A percentile compares a stretch with the other conserved stretches of the same genome.
Conservation (phyloP, 2,329 filamentous ascomycete genomes). For the Colletotrichum sp. region DNA sequence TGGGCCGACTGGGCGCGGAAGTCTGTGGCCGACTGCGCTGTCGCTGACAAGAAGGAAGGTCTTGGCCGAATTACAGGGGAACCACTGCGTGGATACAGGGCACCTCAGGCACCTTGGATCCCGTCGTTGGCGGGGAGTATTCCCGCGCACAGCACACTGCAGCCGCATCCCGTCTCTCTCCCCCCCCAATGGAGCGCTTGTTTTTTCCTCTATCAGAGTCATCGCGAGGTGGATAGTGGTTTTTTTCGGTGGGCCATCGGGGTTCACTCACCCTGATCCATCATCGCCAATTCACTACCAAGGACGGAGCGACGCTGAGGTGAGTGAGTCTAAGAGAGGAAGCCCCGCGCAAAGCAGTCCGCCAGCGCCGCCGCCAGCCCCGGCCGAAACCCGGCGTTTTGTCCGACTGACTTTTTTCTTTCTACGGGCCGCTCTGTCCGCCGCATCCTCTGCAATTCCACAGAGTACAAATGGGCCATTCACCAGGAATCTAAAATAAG, state of each 20-base stretch:
- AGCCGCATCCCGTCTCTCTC: not conserved
- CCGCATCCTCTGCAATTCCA: not conserved
- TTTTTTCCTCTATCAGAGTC: slow-evolving; percentile 9
- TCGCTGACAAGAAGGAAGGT: not conserved
- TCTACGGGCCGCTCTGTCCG: not conserved
- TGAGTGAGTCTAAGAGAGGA: not conserved
- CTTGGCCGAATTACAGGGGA: slow-evolving; percentile 7
- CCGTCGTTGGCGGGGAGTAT: not conserved
- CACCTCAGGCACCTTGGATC: not conserved
- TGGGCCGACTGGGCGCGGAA: not conserved
- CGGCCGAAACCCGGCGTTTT: slow-evolving; percentile 16
- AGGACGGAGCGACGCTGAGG: not conserved
- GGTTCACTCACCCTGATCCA: not conserved
- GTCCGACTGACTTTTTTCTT: not conserved
- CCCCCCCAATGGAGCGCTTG: slow-evolving; percentile 16
- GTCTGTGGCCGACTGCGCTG: not conserved
- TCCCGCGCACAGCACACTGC: not conserved
- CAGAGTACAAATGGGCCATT: not conserved
- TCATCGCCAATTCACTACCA: not conserved
- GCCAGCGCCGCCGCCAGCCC: not conserved
- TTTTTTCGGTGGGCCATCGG: slow-evolving; percentile 1
- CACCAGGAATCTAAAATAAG: not conserved
- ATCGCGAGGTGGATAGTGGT: not conserved
- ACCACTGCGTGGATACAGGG: not conserved
- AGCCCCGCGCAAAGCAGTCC: not conserved